Conservation (phyloP, 176 grass and related monocot species). For the Phragmites australis region DNA sequence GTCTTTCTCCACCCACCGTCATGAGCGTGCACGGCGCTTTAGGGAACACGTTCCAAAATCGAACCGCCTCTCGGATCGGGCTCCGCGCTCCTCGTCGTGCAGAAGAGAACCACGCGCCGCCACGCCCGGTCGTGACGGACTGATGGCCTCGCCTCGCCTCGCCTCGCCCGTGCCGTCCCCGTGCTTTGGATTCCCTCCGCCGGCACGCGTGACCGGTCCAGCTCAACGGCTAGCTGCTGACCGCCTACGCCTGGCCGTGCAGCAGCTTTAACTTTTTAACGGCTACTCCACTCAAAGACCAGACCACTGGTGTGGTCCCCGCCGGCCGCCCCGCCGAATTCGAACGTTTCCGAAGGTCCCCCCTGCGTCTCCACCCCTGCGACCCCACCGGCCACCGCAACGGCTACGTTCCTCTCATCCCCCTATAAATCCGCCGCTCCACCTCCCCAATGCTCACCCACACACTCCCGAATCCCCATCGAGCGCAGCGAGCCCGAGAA, state of each 20-base stretch:
- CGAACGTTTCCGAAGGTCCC: conserved; percentile 56
- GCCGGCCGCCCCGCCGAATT: conserved; percentile 30
- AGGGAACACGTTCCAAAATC: conserved; percentile 15
- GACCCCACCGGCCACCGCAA: conserved; percentile 26
- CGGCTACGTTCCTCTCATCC: conserved; percentile 42
- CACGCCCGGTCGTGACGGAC: neutral
- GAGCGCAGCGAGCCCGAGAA: conserved; percentile 31
- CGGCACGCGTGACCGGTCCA: conserved; percentile 26
- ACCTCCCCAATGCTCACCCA: neutral
- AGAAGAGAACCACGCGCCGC: neutral
- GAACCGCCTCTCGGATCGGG: neutral
- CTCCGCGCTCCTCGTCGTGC: neutral
- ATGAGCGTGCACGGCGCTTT: conserved; percentile 7
- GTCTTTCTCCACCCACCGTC: neutral
- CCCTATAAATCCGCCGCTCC: conserved; percentile 44
- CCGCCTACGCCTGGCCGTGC: neutral
- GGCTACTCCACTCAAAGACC: conserved; percentile 53
- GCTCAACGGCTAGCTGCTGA: conserved; percentile 59
- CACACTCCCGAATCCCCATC: neutral
- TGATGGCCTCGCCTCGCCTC: too few relatives aligned
- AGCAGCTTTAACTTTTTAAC: conserved; percentile 46
- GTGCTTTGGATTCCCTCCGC: conserved; percentile 42
- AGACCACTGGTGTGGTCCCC: conserved; percentile 6
- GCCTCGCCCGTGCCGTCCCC: neutral
- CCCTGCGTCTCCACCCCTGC: too few relatives aligned